Percentiles rank a stretch among this genome's conserved stretches.
Evolutionary conservation across 1,284 basidiomycete genomes (phyloP).

Genomic region (Schizopora paradoxa): DNA sequence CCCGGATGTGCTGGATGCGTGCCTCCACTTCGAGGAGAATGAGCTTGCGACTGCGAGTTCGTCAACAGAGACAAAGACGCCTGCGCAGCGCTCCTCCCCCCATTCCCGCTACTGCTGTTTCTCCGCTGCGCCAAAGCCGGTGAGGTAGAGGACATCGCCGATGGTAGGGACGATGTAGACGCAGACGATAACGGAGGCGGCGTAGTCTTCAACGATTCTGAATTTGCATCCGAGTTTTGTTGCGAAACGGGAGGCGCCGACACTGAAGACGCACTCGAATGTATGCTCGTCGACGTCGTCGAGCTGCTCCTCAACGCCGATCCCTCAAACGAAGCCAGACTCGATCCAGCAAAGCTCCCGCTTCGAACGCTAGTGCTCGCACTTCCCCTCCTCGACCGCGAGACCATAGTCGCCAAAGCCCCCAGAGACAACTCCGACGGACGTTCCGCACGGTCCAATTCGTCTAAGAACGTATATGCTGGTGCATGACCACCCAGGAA

Average conservation of each 20-base stretch:
- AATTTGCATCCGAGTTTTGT: too few relatives aligned
- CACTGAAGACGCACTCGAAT: too few relatives aligned
- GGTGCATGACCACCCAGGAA: neutral
- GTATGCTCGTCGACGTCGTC: neutral
- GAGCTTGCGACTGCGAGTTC: slow-evolving; percentile 10
- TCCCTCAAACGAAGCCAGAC: too few relatives aligned
- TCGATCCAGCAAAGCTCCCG: too few relatives aligned
- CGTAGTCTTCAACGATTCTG: slow-evolving; percentile 1
- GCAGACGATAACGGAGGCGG: neutral
- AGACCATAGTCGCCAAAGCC: too few relatives aligned
- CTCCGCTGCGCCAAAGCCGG: too few relatives aligned
- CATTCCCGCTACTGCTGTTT: neutral
- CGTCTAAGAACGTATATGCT: neutral
- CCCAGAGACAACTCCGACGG: too few relatives aligned
- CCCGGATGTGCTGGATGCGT: slow-evolving; percentile 63
- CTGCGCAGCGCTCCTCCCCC: neutral
- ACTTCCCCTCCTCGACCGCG: too few relatives aligned
- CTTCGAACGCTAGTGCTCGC: too few relatives aligned
- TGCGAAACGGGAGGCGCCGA: too few relatives aligned
- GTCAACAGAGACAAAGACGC: slow-evolving; percentile 1
- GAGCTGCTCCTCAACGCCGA: too few relatives aligned
- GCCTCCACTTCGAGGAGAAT: slow-evolving; percentile 7
- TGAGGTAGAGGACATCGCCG: neutral
- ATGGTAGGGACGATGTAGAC: slow-evolving; percentile 1
- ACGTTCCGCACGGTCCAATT: too few relatives aligned